Evolutionary conservation across 2,329 filamentous ascomycete species (phyloP), one percentile per base, ranked within the genome.

Genomic region (Chaetomium sp.): DNA sequence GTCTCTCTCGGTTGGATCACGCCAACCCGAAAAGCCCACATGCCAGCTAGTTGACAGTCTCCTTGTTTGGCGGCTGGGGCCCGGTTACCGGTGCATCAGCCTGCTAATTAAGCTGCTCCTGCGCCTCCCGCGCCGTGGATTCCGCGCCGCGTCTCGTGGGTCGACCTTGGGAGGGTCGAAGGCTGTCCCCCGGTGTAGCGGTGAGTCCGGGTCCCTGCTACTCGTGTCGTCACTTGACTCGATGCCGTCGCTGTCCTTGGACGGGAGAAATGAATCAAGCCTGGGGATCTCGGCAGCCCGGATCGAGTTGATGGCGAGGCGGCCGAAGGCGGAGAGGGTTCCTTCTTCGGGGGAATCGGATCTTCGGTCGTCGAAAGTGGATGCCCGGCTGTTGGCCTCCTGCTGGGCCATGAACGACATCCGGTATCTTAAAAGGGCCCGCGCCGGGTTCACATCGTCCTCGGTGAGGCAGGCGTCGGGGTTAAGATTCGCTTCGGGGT

Each of bases 401-500:
- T 45, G 57, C 49, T 64, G 64, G 47, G 62, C 61, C 51, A 84
- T 72, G 68, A 85, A 80, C 2, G 80, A 80, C 29, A 78, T 79
- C 53, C 79, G 78, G 49, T 81, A 78, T 53, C 82, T 78, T 42
- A 76, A 74, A 50, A 81, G 70, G 35, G 78, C 77, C 57, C 76
- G 77, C 27, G 75, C 74, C 1, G 81, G 75, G 60, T 81, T 78
- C 53, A 85, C 75, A 67, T 87, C 84, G 60, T 83, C 80, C 61
- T 83, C 80, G 47, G 81, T 81, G 65, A 89, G 85, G 70, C 78
- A 81, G 53, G 85, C 86, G 66, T 85, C 80, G 57, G 82, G 81
- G 16, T 81, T 83, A 7, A 84, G 79, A 69, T 87, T 81, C 64
- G 87, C 87, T 21, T 87, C 85, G 25, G 87, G 87, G 66, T 89